These are phyloP conservation scores for Sugiyamaella paludigena DNA, from an alignment of 1,139 yeast species.

Conservation along the genomic window DNA sequence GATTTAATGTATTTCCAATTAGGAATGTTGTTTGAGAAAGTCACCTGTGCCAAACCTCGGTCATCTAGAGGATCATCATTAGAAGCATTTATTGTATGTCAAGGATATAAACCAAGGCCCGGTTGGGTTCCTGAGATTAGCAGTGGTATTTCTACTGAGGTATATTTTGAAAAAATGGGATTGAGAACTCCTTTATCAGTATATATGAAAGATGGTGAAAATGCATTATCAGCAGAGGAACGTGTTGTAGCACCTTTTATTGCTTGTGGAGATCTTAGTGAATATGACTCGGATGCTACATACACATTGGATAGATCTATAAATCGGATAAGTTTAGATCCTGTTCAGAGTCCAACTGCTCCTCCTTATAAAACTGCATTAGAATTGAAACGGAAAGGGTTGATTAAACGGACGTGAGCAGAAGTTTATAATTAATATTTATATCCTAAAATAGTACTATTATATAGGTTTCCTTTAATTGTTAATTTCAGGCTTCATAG, in stretches of 20 bases:
- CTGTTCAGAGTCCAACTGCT: constrained; percentile 92
- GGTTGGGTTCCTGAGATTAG: constrained; percentile 68
- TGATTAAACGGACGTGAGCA: constrained; percentile 35
- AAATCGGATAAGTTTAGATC: constrained; percentile 57
- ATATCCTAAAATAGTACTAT: too few relatives aligned
- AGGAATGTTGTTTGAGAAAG: constrained; percentile 77
- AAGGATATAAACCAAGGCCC: constrained; percentile 75
- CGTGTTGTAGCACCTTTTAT: constrained; percentile 79
- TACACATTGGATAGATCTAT: constrained; percentile 56
- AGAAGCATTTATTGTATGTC: constrained; percentile 90
- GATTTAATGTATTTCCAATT: constrained; percentile 87
- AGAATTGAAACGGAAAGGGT: constrained; percentile 79
- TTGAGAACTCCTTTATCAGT: constrained; percentile 29
- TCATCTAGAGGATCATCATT: constrained; percentile 91
- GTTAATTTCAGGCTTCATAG: constrained; percentile 82
- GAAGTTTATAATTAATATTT: too few relatives aligned
- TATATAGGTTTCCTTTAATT: constrained; percentile 21
- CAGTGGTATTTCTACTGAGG: constrained; percentile 63
- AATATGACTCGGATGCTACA: constrained; percentile 93
- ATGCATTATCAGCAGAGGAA: constrained; percentile 51
- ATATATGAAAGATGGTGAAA: constrained; percentile 18
- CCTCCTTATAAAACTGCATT: constrained; percentile 94
- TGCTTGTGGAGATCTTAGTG: constrained; percentile 89
- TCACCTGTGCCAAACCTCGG: constrained; percentile 93
- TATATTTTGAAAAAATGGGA: constrained; percentile 56